These are phyloP conservation scores for Choanephora cucurbitarum DNA, from an alignment of 371 early-diverging fungal species.

Conservation along the genomic window DNA sequence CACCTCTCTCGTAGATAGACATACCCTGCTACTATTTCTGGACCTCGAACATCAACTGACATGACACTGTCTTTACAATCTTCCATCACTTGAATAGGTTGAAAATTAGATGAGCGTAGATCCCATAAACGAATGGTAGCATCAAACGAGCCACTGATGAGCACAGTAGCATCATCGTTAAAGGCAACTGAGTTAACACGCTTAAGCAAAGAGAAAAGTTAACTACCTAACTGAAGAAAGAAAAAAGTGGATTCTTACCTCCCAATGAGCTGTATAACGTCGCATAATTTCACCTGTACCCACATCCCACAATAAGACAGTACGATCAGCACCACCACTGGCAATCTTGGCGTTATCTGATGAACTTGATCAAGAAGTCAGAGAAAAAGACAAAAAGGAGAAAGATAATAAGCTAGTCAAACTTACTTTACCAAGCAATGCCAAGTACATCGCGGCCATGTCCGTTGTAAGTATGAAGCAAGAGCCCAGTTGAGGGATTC, in stretches of 20 bases:
- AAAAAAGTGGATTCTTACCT: constrained; percentile 43
- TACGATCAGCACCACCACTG: constrained; percentile 82
- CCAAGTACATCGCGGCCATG: constrained; percentile 88
- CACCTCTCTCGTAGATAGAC: too few species aligned
- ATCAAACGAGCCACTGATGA: constrained; percentile 90
- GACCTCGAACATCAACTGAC: constrained; percentile 67
- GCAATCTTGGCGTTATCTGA: constrained; percentile 79
- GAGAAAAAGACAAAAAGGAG: too few species aligned
- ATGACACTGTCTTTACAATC: constrained; percentile 90
- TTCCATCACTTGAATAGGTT: constrained; percentile 84
- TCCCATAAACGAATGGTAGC: constrained; percentile 92
- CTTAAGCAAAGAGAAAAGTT: too few species aligned
- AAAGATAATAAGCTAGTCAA: too few species aligned
- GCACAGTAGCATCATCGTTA: constrained; percentile 76
- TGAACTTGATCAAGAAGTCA: constrained; percentile 48
- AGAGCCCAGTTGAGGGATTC: constrained; percentile 72
- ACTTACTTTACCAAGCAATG: constrained; percentile 63
- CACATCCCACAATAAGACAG: constrained; percentile 89
- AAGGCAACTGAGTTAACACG: constrained; percentile 84
- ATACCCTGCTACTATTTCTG: constrained; percentile 79
- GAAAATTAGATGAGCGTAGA: constrained; percentile 60
- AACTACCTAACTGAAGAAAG: constrained; percentile 24
- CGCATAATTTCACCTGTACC: constrained; percentile 70
- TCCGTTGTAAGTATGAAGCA: constrained; percentile 78
- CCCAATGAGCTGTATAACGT: constrained; percentile 80